Conservation (phyloP, 352 stramenopile species). For the Globisporangium nagaii region DNA sequence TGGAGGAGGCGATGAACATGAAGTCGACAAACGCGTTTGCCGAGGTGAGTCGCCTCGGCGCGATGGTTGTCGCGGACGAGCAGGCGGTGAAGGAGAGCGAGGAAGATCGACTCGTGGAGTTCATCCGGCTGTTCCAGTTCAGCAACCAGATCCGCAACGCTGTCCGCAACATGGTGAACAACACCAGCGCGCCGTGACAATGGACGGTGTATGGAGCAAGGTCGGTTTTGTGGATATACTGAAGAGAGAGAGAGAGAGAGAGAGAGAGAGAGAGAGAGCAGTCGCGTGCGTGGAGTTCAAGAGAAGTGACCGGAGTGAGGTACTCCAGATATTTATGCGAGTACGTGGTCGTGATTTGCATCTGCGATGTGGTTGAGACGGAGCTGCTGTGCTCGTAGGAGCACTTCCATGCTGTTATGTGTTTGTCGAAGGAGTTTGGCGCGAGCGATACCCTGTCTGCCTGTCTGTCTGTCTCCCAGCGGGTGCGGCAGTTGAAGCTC, state of each 20-base stretch:
- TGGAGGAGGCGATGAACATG: constrained; percentile 60
- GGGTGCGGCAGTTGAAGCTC: too few species aligned
- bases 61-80: constrained; percentile 35
- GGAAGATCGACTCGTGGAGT: not conserved
- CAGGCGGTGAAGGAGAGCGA: constrained; percentile 27
- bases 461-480: too few species aligned
- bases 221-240: not conserved
- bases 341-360: not conserved
- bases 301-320: not conserved
- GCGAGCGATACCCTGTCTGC: too few species aligned
- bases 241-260: too few species aligned
- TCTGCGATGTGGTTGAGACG: not conserved
- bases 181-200: not conserved
- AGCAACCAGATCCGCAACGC: constrained; percentile 1
- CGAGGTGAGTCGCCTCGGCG: constrained; percentile 48
- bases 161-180: constrained; percentile 24
- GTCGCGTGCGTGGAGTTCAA: not conserved
- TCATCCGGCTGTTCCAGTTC: not conserved
- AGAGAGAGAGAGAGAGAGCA: too few species aligned
- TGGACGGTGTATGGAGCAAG: not conserved
- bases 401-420: too few species aligned
- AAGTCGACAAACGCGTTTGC: constrained; percentile 39
- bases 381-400: not conserved
- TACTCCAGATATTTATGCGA: not conserved
- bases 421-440: too few species aligned